Conservation (phyloP, 2,329 filamentous ascomycete genomes). For the Hypoxylon sp. region DNA sequence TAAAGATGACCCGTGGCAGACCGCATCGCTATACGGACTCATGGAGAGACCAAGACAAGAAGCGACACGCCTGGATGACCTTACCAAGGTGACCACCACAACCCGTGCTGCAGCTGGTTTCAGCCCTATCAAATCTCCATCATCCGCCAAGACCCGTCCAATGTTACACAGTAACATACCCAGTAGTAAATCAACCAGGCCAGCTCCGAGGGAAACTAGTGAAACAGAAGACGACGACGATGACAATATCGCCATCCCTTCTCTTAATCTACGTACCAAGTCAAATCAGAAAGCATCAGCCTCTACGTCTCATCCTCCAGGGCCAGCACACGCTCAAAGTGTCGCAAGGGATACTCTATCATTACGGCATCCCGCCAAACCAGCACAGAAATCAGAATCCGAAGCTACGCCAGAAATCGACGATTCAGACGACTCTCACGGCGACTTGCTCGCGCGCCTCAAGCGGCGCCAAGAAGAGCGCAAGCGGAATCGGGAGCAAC, state of each 20-base stretch:
- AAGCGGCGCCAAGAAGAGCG: constrained; percentile 49
- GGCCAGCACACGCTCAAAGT: background rate
- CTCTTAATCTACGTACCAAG: constrained; percentile 5
- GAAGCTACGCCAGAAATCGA: constrained; percentile 16
- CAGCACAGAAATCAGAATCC: background rate
- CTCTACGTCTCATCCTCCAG: constrained; percentile 10
- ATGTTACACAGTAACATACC: constrained; percentile 1
- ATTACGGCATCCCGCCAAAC: background rate
- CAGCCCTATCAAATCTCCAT: constrained; percentile 16
- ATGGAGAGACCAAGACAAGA: constrained; percentile 60
- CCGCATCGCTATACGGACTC: constrained; percentile 59
- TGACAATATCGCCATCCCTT: constrained; percentile 42
- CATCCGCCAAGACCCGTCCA: constrained; percentile 8
- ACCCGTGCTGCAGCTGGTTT: constrained; percentile 52
- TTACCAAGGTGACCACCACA: constrained; percentile 34
- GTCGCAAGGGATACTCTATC: constrained; percentile 2
- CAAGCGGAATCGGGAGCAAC: constrained; percentile 41
- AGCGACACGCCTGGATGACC: constrained; percentile 40
- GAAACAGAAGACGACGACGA: constrained; percentile 38
- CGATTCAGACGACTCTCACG: constrained; percentile 36
- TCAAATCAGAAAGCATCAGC: background rate
- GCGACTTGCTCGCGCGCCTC: constrained; percentile 46
- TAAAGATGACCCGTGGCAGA: constrained; percentile 50
- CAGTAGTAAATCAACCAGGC: constrained; percentile 20
- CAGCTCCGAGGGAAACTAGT: constrained; percentile 3